Evolutionary conservation across 2,329 filamentous ascomycete genomes (phyloP).

Genomic region (Fusarium chaquense): DNA sequence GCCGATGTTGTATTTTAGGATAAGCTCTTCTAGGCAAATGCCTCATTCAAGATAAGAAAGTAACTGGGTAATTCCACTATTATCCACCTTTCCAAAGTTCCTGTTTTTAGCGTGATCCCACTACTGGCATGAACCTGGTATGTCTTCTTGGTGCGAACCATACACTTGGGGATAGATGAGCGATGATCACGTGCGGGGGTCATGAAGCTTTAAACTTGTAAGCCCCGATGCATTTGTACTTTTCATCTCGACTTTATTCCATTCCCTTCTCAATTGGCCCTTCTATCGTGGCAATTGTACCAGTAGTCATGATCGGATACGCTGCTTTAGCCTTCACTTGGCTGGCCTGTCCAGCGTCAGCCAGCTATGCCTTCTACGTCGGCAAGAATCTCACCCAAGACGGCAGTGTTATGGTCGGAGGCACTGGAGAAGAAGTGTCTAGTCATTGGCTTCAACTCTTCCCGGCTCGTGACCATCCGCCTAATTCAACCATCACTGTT

Average conservation of each 20-base stretch:
- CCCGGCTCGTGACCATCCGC: constrained; percentile 54
- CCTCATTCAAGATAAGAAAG: constrained; percentile 4
- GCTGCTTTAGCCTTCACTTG: constrained; percentile 20
- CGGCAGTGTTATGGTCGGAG: constrained; percentile 58
- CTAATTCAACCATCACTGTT: constrained; percentile 55
- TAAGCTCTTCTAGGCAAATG: not conserved
- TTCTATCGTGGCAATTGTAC: not conserved
- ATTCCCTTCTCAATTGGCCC: not conserved
- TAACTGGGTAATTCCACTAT: not conserved
- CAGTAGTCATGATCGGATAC: constrained; percentile 19
- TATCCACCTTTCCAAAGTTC: not conserved
- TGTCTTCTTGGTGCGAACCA: not conserved
- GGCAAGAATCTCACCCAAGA: constrained; percentile 59
- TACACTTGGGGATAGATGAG: constrained; percentile 18
- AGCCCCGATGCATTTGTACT: not conserved
- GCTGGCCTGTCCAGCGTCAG: constrained; percentile 31
- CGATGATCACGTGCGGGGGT: constrained; percentile 25
- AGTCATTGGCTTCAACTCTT: constrained; percentile 62
- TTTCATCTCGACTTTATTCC: not conserved
- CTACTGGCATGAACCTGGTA: constrained; percentile 9
- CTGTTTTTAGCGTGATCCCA: not conserved
- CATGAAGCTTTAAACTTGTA: constrained; percentile 24
- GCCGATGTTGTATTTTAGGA: not conserved
- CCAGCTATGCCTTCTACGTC: constrained; percentile 62
- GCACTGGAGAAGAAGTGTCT: constrained; percentile 61